A percentile compares a stretch with the other conserved stretches of the same genome.
phyloP scores from a whole-genome alignment of 2,329 filamentous ascomycete genomes.

The Fusarium fracticaudum region DNA sequence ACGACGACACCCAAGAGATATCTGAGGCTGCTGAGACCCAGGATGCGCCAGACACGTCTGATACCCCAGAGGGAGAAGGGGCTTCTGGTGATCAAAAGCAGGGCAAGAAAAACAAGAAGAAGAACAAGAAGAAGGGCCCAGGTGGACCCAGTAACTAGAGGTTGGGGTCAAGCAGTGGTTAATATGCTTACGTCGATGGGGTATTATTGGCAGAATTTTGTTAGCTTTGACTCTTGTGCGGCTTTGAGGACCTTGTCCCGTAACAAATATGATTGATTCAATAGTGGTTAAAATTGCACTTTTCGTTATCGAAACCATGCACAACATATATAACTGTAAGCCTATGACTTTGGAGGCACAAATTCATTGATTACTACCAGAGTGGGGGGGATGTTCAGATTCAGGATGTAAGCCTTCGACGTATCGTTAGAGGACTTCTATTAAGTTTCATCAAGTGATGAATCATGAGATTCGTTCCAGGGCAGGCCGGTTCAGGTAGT shows the following conservation, averaged over 20 bases:
- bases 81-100: constrained; percentile 28
- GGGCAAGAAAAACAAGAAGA: constrained; percentile 41
- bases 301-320: not conserved
- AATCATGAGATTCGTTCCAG: not conserved
- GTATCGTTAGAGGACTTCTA: not conserved
- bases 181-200: not conserved
- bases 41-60: constrained; percentile 20
- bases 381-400: not conserved
- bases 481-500: not conserved
- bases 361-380: not conserved
- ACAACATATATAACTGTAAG: not conserved
- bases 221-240: not conserved
- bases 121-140: constrained; percentile 42
- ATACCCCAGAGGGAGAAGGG: constrained; percentile 23
- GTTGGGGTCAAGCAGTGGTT: not conserved
- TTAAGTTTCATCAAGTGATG: not conserved
- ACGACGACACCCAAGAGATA: constrained; percentile 5
- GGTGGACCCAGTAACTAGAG: constrained; percentile 25
- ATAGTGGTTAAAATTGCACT: not conserved
- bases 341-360: not conserved
- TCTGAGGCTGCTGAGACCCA: constrained; percentile 24
- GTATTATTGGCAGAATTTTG: not conserved
- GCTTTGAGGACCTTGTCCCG: not conserved
- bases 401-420: not conserved
- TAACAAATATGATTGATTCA: not conserved